These are phyloP conservation scores for Botrytis medusae DNA, from an alignment of 2,329 filamentous ascomycete species.

Conservation along the genomic window DNA sequence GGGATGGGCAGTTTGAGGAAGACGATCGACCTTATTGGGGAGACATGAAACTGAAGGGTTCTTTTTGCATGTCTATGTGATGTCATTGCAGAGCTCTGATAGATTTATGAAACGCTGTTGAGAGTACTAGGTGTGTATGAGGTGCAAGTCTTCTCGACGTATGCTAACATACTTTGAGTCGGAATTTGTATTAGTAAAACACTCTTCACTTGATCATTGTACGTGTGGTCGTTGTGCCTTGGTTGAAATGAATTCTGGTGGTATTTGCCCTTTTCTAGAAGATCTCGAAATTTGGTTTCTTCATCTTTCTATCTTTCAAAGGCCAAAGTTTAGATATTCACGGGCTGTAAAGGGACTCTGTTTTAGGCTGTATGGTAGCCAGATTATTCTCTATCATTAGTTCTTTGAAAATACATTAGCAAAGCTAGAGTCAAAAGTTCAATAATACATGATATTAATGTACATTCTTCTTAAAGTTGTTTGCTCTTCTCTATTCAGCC, in stretches of 20 bases:
- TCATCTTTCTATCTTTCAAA: neutral
- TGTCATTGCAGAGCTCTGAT: neutral
- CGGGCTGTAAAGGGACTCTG: rapidly evolving
- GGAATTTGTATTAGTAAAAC: too few species aligned
- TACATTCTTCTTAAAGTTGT: neutral
- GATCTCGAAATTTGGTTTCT: neutral
- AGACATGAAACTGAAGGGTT: neutral
- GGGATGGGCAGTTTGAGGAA: neutral
- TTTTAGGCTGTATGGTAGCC: neutral
- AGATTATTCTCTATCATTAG: neutral
- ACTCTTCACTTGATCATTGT: too few species aligned
- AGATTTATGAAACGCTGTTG: neutral
- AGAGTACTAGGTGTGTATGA: neutral
- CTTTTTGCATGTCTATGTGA: neutral
- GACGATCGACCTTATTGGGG: neutral
- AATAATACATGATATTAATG: neutral
- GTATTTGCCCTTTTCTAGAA: neutral
- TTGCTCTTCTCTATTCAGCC: neutral
- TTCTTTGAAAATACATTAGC: too few species aligned
- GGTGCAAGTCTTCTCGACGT: neutral
- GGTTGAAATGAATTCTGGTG: neutral
- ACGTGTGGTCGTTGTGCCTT: neutral
- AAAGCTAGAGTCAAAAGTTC: neutral
- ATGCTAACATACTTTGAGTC: neutral
- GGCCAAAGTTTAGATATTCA: neutral